phyloP scores from a whole-genome alignment of 2,329 filamentous ascomycete genomes.

The Fusarium lateritium region DNA sequence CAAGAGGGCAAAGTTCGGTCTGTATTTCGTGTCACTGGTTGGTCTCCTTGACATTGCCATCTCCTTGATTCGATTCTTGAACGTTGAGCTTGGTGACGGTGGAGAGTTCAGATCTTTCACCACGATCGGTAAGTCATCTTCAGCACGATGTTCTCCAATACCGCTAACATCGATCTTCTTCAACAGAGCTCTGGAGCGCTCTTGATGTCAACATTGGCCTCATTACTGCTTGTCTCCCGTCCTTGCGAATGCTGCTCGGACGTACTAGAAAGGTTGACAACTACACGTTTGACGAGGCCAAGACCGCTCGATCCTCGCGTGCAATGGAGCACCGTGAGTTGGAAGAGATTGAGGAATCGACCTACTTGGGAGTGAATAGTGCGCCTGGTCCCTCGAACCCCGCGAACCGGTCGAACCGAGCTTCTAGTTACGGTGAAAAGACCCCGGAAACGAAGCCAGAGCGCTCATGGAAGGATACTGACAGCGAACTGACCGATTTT shows the following conservation, averaged over 20 bases:
- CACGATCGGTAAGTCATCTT: constrained; percentile 3
- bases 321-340: constrained; percentile 29
- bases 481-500: constrained; percentile 15
- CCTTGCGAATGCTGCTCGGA: constrained; percentile 29
- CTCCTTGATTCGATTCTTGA: constrained; percentile 37
- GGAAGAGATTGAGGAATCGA: constrained; percentile 29
- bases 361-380: constrained; percentile 20
- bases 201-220: constrained; percentile 40
- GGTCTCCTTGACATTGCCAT: constrained; percentile 34
- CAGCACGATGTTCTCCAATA: background rate
- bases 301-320: constrained; percentile 22
- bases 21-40: constrained; percentile 32
- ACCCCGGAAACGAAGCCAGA: constrained; percentile 3
- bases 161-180: background rate
- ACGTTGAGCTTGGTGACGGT: constrained; percentile 23
- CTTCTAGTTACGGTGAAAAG: background rate
- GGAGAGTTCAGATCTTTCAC: constrained; percentile 28
- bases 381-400: constrained; percentile 14
- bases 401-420: constrained; percentile 11
- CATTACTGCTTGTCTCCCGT: constrained; percentile 33
- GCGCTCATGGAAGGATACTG: constrained; percentile 22
- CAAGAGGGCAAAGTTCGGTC: constrained; percentile 15
- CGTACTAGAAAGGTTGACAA: constrained; percentile 11
- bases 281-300: constrained; percentile 28
- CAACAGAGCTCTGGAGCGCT: constrained; percentile 37